Conservation (phyloP, 2,329 filamentous ascomycete genomes). For the Pestalotiopsis fici region DNA sequence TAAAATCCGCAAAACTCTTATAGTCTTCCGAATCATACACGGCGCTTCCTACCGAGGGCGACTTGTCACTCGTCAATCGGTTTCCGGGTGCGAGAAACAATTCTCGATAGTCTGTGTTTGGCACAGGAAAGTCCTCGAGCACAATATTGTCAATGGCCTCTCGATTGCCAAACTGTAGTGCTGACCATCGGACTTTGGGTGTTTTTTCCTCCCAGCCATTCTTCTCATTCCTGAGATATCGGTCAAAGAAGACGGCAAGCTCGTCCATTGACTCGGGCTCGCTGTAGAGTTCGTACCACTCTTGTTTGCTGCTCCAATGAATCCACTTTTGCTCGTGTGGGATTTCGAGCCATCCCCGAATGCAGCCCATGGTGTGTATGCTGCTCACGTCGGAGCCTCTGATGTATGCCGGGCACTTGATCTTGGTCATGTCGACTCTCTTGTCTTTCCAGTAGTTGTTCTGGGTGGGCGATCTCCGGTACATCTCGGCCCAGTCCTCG, state of each 20-base stretch:
- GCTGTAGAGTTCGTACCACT: constrained; percentile 46
- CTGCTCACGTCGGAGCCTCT: constrained; percentile 30
- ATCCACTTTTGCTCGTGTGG: constrained; percentile 43
- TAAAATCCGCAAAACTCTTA: constrained; percentile 31
- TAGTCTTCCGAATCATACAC: constrained; percentile 34
- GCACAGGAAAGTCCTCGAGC: constrained; percentile 33
- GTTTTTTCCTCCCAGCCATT: constrained; percentile 48
- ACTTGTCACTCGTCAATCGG: constrained; percentile 6
- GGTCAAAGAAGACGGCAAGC: constrained; percentile 44
- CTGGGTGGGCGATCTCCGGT: constrained; percentile 29
- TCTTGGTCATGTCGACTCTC: constrained; percentile 33
- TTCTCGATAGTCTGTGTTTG: constrained; percentile 31
- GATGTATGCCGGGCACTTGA: constrained; percentile 36
- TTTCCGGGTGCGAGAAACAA: constrained; percentile 26
- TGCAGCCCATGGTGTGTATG: constrained; percentile 35
- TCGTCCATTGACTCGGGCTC: constrained; percentile 33
- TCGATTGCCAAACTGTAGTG: constrained; percentile 35
- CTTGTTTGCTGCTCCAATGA: constrained; percentile 38
- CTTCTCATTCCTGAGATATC: constrained; percentile 39
- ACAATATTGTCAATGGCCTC: constrained; percentile 32
- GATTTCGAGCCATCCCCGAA: constrained; percentile 38
- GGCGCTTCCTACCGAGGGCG: constrained; percentile 10
- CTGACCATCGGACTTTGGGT: constrained; percentile 42
- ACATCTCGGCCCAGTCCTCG: constrained; percentile 44
- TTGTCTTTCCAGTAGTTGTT: constrained; percentile 40